Base-by-base conservation (phyloP, 371 early-diverging fungal genomes). In the Apophysomyces variabilis region DNA sequence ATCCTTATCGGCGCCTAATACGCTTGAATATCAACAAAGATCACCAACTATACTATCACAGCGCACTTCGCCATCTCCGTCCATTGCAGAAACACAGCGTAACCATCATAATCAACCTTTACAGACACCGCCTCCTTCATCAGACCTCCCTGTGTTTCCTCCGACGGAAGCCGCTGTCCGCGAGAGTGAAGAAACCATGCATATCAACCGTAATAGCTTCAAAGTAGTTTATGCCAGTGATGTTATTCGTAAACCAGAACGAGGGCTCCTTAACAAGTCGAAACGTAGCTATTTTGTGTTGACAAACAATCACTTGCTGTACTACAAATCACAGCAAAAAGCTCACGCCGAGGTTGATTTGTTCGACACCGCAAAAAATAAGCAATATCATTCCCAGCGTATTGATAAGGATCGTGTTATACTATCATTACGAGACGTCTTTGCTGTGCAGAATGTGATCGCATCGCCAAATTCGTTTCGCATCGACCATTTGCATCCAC, bases 151-250 rank as follows among this genome's bases (percentile, higher is more conserved):
- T 5, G 18, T 69, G 8, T 72, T 68, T 18, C 72, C 72, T 9
- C 72, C 69, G 7, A 62, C 65, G 9, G 60, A 65, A 37, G 66
- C 3, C 5, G 5, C 32, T 12, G 32, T 72, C 4, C 36, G 38
- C 9, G 65, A 45, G 18, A 47, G 50, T 3, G 68, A 71, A 46
- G 16, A 26, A 36, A n/a, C 16, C 12, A 57, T 68, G 12, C 41
- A 58, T 5, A 43, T 58, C 35, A 58, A 16, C 44, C 57, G 57
- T 11, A 41, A 12, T 8, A 18, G 21, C n/a, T 60, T 74, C 11
- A 63, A 68, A 11, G 72, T 80, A 2, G 35, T 77, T 13, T 75
- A 76, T 58, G 73, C 81, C 16, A 75, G 81, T 1, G 75, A 75
- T 16, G 63, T 66, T 9, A 47, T 58, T 9, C 65, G 75, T 41